These are phyloP conservation scores for Peziza echinospora DNA, from an alignment of 495 filamentous ascomycete species.

Conservation along the genomic window DNA sequence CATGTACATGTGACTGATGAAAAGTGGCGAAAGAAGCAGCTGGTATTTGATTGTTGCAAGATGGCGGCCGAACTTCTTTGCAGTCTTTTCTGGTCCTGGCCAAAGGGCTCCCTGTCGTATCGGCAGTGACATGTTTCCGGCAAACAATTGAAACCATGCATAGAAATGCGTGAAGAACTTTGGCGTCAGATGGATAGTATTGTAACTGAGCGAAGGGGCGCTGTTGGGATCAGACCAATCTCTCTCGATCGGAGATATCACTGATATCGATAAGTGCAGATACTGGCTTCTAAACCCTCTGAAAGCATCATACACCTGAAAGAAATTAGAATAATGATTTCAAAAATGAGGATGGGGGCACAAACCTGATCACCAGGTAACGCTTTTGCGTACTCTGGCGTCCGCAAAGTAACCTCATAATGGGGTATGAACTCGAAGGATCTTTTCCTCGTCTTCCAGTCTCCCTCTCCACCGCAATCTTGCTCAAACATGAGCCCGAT, in stretches of 20 bases:
- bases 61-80: conserved; percentile 95
- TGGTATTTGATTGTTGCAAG: conserved; percentile 96
- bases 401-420: conserved; percentile 71
- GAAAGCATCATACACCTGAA: conserved; percentile 69
- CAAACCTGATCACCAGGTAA: conserved; percentile 24
- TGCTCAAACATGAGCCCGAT: conserved; percentile 83
- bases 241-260: conserved; percentile 58
- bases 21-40: conserved; percentile 72
- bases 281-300: conserved; percentile 82
- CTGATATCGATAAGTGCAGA: conserved; percentile 80
- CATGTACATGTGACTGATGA: conserved; percentile 92
- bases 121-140: conserved; percentile 81
- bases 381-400: conserved; percentile 47
- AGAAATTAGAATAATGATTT: conserved; percentile 12
- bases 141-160: conserved; percentile 93
- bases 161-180: conserved; percentile 98
- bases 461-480: conserved; percentile 34
- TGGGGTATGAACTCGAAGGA: conserved; percentile 80
- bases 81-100: conserved; percentile 81
- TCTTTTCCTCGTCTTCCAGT: conserved; percentile 25
- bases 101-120: conserved; percentile 79
- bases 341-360: neutral
- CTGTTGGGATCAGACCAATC: conserved; percentile 57
- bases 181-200: conserved; percentile 77
- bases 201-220: conserved; percentile 68